A percentile compares a stretch with the other conserved stretches of the same genome.
These are phyloP conservation scores for Talaromyces sp. DNA, from an alignment of 2,329 filamentous ascomycete species.

Conservation along the genomic window DNA sequence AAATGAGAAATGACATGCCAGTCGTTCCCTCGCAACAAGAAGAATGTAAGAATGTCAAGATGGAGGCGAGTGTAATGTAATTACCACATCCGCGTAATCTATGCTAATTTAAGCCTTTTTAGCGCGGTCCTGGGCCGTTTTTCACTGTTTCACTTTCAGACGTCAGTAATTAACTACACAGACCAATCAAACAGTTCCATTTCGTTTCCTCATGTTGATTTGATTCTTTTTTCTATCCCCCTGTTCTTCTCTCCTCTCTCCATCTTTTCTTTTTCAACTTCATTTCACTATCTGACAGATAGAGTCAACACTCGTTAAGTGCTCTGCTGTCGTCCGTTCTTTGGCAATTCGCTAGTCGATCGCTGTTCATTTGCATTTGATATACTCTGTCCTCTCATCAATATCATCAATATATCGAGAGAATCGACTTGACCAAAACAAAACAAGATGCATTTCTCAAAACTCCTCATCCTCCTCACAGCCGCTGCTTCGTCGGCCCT, in stretches of 20 bases:
- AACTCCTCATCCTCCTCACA: constrained; percentile 27
- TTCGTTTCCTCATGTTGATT: neutral
- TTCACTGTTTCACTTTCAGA: too few relatives aligned
- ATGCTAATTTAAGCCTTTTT: neutral
- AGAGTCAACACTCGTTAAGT: constrained; percentile 3
- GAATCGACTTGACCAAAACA: neutral
- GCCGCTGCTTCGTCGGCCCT: constrained; percentile 20
- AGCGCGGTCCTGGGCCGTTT: neutral
- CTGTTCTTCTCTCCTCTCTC: neutral
- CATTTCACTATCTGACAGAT: neutral
- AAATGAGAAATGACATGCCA: neutral
- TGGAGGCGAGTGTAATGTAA: neutral
- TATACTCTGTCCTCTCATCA: neutral
- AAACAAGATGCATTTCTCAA: constrained; percentile 31
- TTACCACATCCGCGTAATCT: neutral
- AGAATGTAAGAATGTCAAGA: neutral
- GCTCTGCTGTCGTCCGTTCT: constrained; percentile 10
- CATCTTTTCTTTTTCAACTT: neutral
- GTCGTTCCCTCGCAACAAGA: neutral
- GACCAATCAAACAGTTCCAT: too few relatives aligned
- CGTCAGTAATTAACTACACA: neutral
- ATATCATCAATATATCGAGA: neutral
- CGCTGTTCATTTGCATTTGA: neutral
- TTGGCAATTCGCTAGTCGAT: constrained; percentile 7
- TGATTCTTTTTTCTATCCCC: neutral